Percentiles rank a stretch among this genome's conserved stretches.
Conservation (phyloP, 345 rosid genomes). For the Syzygium oleosum region DNA sequence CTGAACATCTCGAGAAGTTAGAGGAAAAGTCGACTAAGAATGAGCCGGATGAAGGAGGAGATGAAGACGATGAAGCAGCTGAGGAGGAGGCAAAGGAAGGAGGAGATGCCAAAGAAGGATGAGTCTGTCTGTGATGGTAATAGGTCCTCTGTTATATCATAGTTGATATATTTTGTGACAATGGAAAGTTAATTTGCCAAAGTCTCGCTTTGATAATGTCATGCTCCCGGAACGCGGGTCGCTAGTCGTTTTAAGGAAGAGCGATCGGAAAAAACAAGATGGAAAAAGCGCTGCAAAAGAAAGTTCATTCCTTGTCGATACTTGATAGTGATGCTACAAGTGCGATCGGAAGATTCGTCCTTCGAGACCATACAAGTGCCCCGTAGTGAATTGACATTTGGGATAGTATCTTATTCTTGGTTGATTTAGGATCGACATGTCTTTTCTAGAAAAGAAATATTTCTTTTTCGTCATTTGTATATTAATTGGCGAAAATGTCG, state of each 20-base stretch:
- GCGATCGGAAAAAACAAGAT: not conserved
- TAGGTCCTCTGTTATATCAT: not conserved
- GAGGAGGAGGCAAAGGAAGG: not conserved
- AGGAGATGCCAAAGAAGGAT: constrained; percentile 20
- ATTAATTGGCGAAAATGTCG: not conserved
- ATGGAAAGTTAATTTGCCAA: not conserved
- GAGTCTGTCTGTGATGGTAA: constrained; percentile 29
- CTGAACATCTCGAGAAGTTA: constrained; percentile 10
- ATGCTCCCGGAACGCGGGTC: not conserved
- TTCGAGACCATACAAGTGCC: not conserved
- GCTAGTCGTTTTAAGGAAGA: not conserved
- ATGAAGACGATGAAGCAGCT: not conserved
- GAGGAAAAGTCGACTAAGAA: constrained; percentile 4
- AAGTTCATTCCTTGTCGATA: not conserved
- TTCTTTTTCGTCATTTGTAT: not conserved
- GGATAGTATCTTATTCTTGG: not conserved
- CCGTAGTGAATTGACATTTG: not conserved
- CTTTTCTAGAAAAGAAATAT: not conserved
- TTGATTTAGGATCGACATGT: not conserved
- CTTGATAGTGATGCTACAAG: not conserved
- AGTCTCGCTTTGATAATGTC: not conserved
- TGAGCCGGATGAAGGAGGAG: not conserved
- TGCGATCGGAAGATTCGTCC: not conserved
- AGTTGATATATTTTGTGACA: no score
- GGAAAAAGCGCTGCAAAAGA: not conserved